Base-by-base conservation (phyloP, 371 early-diverging fungal genomes). In the Encephalitozoon hellem region DNA sequence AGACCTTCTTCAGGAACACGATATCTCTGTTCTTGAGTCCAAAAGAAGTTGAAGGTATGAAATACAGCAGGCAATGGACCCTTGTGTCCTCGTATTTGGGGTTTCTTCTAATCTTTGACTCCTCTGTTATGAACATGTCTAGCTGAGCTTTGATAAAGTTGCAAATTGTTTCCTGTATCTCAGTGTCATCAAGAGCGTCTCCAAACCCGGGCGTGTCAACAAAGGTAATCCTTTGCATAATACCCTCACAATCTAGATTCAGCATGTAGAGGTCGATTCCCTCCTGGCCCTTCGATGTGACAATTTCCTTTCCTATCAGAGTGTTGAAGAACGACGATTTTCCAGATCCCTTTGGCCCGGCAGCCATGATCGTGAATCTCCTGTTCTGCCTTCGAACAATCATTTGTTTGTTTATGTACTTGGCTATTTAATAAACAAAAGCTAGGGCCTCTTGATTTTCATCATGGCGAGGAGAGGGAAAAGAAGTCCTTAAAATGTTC, bases 201-300 rank as follows among this genome's bases (percentile, higher is more conserved):
- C 82, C 84, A 67, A 84, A 82, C 25, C 84, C 84, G 4, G 83
- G 79, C 43, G 77, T 79, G 25, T 83, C 84, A 6, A 83, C 53
- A 25, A 83, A 52, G 30, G 68, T 74, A 1, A 83, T 74, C 26
- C 77, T 83, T 21, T 76, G 80, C 49, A 30, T 49, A 12, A 74
- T 28, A 23, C 79, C 81, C 52, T 78, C 80, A 55, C 80, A 77
- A 41, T 80, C 78, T 25, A 83, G 26, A 39, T 78, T 73, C 0
- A 81, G 54, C 68, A 80, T 73, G 51, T 74, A 80, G 15, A 80
- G 21, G 67, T 80, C 67, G 15, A 83, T 79, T 15, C 76, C 79
- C 30, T 43, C 41, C 32, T 26, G 28, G 39, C 25, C 25, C 9
- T 53, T 28, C 12, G 53, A 21, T 23, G 32, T 18, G 21, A 83